These are phyloP conservation scores for Neocucurbitaria cava DNA, from an alignment of 2,329 filamentous ascomycete species.

Conservation along the genomic window DNA sequence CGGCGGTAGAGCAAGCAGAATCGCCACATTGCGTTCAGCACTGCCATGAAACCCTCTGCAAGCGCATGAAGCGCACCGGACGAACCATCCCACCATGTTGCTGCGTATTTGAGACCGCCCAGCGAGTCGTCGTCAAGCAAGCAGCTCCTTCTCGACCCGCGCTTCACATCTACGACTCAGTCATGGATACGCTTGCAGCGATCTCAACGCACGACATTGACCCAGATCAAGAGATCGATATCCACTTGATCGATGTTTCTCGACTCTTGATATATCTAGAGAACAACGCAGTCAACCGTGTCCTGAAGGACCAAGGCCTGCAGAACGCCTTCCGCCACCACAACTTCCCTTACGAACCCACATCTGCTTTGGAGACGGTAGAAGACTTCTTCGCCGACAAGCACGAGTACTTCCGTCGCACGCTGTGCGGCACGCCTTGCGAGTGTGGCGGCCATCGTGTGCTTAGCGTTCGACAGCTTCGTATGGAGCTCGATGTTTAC, in stretches of 20 bases:
- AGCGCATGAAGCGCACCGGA: not conserved
- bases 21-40: conserved; percentile 1
- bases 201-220: not conserved
- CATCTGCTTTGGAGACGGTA: not conserved
- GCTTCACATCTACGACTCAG: not conserved
- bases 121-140: not conserved
- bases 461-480: not conserved
- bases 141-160: not conserved
- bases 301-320: not conserved
- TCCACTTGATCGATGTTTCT: not conserved
- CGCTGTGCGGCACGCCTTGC: not conserved
- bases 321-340: not conserved
- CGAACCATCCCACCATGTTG: not conserved
- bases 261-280: not conserved
- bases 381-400: conserved; percentile 2
- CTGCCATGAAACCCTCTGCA: not conserved
- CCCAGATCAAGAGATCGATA: not conserved
- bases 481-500: conserved; percentile 2
- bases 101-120: not conserved
- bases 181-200: not conserved
- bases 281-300: not conserved
- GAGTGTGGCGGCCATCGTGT: not conserved
- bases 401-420: conserved; percentile 10
- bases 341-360: not conserved
- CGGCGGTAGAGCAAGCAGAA: not conserved